Evolutionary conservation across 1,284 basidiomycete genomes (phyloP).

Genomic region (Leccinum laetum): DNA sequence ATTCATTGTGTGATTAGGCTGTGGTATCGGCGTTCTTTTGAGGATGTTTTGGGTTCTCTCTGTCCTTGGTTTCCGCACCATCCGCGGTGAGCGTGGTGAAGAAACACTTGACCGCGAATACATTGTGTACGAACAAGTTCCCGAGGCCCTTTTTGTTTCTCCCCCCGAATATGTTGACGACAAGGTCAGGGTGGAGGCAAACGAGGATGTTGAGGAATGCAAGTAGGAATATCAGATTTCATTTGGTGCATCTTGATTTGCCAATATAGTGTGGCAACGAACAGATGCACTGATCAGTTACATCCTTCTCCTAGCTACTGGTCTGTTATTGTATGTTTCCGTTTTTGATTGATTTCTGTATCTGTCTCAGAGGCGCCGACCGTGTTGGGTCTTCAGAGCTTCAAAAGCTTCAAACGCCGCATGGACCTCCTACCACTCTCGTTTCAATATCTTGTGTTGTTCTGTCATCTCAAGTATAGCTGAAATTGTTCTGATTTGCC

Average conservation of each 20-base stretch:
- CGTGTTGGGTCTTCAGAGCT: not conserved
- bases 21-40: slow-evolving; percentile 75
- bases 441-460: slow-evolving; percentile 17
- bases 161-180: slow-evolving; percentile 56
- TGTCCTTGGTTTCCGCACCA: slow-evolving; percentile 55
- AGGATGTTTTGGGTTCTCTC: slow-evolving; percentile 75
- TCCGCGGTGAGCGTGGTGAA: slow-evolving; percentile 45
- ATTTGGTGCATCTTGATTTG: not conserved
- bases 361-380: not conserved
- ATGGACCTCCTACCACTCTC: slow-evolving; percentile 16
- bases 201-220: slow-evolving; percentile 13
- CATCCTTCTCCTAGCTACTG: slow-evolving; percentile 6
- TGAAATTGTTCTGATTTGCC: not conserved
- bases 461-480: not conserved
- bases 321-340: slow-evolving; percentile 3
- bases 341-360: slow-evolving; percentile 6
- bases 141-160: slow-evolving; percentile 39
- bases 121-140: slow-evolving; percentile 35
- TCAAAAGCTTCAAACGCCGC: not conserved
- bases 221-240: slow-evolving; percentile 16
- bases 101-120: slow-evolving; percentile 35
- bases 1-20: slow-evolving; percentile 43
- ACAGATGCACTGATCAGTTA: not conserved
- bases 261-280: not conserved
- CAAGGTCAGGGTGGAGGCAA: slow-evolving; percentile 35